Evolutionary conservation across 106 monocot genomes (phyloP), one percentile per base, ranked within the genome.

Genomic region (Platanthera zijinensis): DNA sequence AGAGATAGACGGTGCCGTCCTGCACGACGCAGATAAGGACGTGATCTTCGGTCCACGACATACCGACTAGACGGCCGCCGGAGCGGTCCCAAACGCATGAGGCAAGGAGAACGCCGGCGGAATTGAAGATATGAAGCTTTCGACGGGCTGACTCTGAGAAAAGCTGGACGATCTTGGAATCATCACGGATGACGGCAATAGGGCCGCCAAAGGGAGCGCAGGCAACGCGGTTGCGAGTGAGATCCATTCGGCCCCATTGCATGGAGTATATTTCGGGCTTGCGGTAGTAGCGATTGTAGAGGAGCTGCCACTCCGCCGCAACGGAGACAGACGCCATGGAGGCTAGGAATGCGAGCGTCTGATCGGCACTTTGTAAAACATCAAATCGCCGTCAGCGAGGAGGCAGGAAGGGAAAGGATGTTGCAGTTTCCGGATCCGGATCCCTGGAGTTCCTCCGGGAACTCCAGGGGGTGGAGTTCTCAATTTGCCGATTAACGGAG

Each of bases 301-400:
- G 91, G 72, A 91, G 91, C 75, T 93, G 84, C 97, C 97, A 97
- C 81, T 97, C 97, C 79, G 94, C 93, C 22, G 97, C 97, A n/a
- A 94, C 88, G 10, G 97, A 83, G 63, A 89, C 94, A 39, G 87
- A 50, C 69, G 92, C 82, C 86, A 84, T 82, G 50, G 85, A 50
- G 15, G 51, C 22, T 21, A 8, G 5, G 72, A 47, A 21, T 71
- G 6, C 12, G 72, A 5, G 50, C 45, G 1, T 10, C 50, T 3
- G 39, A 39, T 39, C 39, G 39, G 39, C 39, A 39, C 39, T 39
- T 39, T 3, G 3, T 39, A 39, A 39, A 39, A 39, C 39, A 39
- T 39, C 39, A 39, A 39, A 39, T 39, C 39, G 39, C 39, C 3
- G 39, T 39, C 39, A 39, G 39, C 39, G 39, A 39, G 2, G 39